phyloP scores from a whole-genome alignment of 805 yeast species.

The Pachysolen tannophilus region DNA sequence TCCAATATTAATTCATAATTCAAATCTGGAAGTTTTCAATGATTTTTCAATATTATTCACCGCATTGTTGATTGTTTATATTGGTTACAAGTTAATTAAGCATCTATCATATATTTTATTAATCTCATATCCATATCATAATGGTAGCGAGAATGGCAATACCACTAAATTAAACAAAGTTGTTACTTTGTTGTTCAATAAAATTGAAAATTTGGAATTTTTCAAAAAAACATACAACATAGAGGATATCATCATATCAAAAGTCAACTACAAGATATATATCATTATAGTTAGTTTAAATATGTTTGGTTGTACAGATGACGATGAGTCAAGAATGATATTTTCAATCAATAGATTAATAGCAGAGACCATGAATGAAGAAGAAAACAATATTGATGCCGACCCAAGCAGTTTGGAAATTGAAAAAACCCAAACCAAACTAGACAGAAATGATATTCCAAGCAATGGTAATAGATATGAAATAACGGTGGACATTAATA shows the following conservation, averaged over 20 bases:
- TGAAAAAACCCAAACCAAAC: not conserved
- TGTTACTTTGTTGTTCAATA: slow-evolving; percentile 9
- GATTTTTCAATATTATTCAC: slow-evolving; percentile 38
- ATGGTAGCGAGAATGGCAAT: slow-evolving; percentile 27
- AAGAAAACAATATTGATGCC: slow-evolving; percentile 11
- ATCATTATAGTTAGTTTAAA: slow-evolving; percentile 46
- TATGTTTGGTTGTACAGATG: slow-evolving; percentile 66
- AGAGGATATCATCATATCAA: slow-evolving; percentile 43
- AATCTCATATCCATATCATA: slow-evolving; percentile 42
- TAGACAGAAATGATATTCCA: not conserved
- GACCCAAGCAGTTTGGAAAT: not conserved
- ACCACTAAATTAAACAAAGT: slow-evolving; percentile 34
- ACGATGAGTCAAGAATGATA: slow-evolving; percentile 54
- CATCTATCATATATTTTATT: slow-evolving; percentile 45
- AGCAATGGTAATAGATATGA: slow-evolving; percentile 29
- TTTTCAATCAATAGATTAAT: slow-evolving; percentile 39
- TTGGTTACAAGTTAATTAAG: slow-evolving; percentile 45
- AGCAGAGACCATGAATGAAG: slow-evolving; percentile 20
- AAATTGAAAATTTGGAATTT: slow-evolving; percentile 37
- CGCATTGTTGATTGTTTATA: slow-evolving; percentile 34
- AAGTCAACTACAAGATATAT: slow-evolving; percentile 54
- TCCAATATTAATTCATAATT: slow-evolving; percentile 23
- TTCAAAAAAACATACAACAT: slow-evolving; percentile 44
- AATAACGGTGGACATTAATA: slow-evolving; percentile 34
- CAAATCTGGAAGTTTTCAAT: slow-evolving; percentile 23